Evolutionary conservation across 2,329 filamentous ascomycete genomes (phyloP), one percentile per base, ranked within the genome.

Genomic region (Aplosporella prunicola): DNA sequence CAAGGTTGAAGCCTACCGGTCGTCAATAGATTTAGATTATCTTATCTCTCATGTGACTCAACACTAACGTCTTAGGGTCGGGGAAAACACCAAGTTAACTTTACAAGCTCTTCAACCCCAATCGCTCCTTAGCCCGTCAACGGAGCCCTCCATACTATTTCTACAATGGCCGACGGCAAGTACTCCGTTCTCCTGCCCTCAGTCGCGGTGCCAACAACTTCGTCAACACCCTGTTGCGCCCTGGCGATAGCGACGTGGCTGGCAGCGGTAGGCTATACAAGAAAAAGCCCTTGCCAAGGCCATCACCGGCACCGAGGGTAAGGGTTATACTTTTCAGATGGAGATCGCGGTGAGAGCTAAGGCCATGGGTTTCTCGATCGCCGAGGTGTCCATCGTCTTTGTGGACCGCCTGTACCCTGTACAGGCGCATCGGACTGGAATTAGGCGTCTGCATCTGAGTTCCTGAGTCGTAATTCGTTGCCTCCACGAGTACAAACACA

Each of bases 301-400:
- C 41, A 95, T 98, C 52, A 69, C 73, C 55, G 84, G 75, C 63
- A 95, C 87, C 7, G 82, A 95, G 71, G 91, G 85, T 58, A 94
- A 96, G 68, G 91, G 91, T 3, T 98, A 96, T 62, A 89, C 83
- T 26, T 98, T 98, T 72, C 91, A 98, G 76, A 98, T 98, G 91
- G 89, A 95, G 72, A 82, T 98, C 78, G 95, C 95, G 80, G 89
- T 96, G 7, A 74, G 88, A 44, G 91, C 91, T 22, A 95, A 95
- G 76, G 84, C 82, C 11, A 88, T 95, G 84, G 89, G 91, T 1
- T 93, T 77, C 67, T 83, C 80, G 24, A 89, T 98, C 20, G 85
- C 84, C 11, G 91, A 98, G 71, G 89, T 94, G 43, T 91, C 91
- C 9, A 98, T 98, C 49, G 83, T 77, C 16, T 98, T 98, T 60